Base-by-base conservation (phyloP, 768 basidiomycete species). In the Royoungia palumana region DNA sequence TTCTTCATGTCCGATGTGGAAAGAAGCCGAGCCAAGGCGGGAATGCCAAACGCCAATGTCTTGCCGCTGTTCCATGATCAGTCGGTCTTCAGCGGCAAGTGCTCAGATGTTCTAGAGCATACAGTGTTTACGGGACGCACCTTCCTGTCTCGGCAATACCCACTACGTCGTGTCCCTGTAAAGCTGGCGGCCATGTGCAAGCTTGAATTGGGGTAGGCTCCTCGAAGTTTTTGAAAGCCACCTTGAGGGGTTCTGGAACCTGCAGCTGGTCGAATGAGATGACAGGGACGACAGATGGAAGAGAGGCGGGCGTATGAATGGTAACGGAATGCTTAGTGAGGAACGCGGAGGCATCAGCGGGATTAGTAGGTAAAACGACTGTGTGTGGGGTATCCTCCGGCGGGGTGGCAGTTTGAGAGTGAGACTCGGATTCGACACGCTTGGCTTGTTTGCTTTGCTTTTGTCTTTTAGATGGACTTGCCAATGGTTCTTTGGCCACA, bases 101-200 rank as follows among this genome's bases (percentile, higher is more conserved):
- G 6, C 20, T 34, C n/a, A 2, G 9, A 30, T 38, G 50, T 43
- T 4, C 37, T 20, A 38, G 40, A 46, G 49, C 27, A 32, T 35
- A 44, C 24, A 34, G 42, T 19, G 50, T 21, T 25, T 7, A 21
- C 17, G 44, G n/a, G 22, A 50, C 71, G 30, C 53, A 82, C 85
- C 83, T 89, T 58, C 95, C 95, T 2, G 95, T 98, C 74, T 98
- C 94, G 7, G 95, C 94, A 51, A 98, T 91, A 41, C 95, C 95
- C 25, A 98, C 85, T 0, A 95, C 89, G 65, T 98, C 90, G n/a
- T 74, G 74, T 0, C 88, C 88, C 20, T 78, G 73, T 21, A 98
- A 72, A 6, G 89, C 83, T 28, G 89, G 83, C 2, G 94, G 92
- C 94, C 94, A 98, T 12, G 94, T 82, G 58, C 91, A 95, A 6